These are phyloP conservation scores for Hordeum pubiflorum DNA, from an alignment of 202 grass and related monocot species.

Conservation along the genomic window DNA sequence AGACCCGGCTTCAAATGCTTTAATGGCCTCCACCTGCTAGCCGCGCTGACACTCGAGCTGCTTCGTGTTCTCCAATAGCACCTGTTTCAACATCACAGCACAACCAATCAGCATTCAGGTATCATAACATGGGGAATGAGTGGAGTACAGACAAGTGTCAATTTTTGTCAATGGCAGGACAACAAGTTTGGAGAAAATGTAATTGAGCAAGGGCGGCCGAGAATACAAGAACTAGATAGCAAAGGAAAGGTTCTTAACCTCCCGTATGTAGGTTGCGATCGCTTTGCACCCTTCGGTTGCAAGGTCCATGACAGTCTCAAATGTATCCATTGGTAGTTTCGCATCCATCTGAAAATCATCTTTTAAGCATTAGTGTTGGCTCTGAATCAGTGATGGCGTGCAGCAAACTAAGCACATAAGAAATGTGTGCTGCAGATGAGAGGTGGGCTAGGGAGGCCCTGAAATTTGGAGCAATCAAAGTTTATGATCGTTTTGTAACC, in stretches of 20 bases:
- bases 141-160: background rate
- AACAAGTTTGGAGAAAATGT: background rate
- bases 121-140: background rate
- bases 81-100: slow-evolving; percentile 30
- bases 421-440: slow-evolving; percentile 33
- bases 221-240: background rate
- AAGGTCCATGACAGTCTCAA: slow-evolving; percentile 91
- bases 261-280: slow-evolving; percentile 67
- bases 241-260: slow-evolving; percentile 37
- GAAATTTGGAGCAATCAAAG: background rate
- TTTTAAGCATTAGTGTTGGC: slow-evolving; percentile 9
- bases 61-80: slow-evolving; percentile 73
- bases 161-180: background rate
- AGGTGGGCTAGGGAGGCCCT: background rate
- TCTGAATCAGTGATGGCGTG: background rate
- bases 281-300: slow-evolving; percentile 95
- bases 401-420: background rate
- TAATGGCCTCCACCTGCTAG: background rate
- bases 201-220: background rate
- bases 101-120: background rate
- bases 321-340: slow-evolving; percentile 80
- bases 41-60: slow-evolving; percentile 63
- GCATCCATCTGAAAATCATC: slow-evolving; percentile 71
- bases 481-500: slow-evolving; percentile 27
- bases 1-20: background rate